Base-by-base conservation (phyloP, 257 asterid genomes). In the Salvia hispanica region DNA sequence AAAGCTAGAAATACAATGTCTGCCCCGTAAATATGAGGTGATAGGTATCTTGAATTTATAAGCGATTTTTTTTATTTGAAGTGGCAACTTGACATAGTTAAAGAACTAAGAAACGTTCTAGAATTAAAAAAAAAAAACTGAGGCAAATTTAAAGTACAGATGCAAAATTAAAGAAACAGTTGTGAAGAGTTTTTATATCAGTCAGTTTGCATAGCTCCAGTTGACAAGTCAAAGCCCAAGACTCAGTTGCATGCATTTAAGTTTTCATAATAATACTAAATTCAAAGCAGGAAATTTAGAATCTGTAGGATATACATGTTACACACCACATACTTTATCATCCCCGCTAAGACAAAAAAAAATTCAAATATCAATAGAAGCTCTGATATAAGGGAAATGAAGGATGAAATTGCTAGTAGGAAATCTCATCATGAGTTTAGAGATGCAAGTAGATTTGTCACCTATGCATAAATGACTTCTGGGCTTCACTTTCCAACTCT, bases 391-490 rank as follows among this genome's bases (percentile, higher is more conserved):
- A 55, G 62, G 46, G 36, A 43, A 66, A 58, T 57, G 54, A 72
- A 54, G 68, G 65, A 52, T 51, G 59, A 67, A 28, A 51, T 62
- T 11, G 56, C 39, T 14, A 15, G 9, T 54, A 46, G 50, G 37
- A 62, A 66, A 12, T 28, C 5, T 16, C 55, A 66, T 50, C 34
- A 62, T 45, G 67, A 21, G 25, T 63, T 57, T 12, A 33, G 28
- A 43, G 51, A 45, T 9, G 25, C 9, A 18, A 61, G 60, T 59
- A 67, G 40, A 72, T 62, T 14, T 75, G 83, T 79, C 71, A 94
- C 99, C 99, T 76, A 74, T 94, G 99, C 99, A 94, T 94, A 61
- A 94, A 94, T 66, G 99, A 94, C 81, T 94, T 94, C 77, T 91
- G 95, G 67, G 99, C 99, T 81, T 91, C 97, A 82, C 93, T 81